Evolutionary conservation across 179 eudicot species (phyloP).

Genomic region (Spergularia azorica): DNA sequence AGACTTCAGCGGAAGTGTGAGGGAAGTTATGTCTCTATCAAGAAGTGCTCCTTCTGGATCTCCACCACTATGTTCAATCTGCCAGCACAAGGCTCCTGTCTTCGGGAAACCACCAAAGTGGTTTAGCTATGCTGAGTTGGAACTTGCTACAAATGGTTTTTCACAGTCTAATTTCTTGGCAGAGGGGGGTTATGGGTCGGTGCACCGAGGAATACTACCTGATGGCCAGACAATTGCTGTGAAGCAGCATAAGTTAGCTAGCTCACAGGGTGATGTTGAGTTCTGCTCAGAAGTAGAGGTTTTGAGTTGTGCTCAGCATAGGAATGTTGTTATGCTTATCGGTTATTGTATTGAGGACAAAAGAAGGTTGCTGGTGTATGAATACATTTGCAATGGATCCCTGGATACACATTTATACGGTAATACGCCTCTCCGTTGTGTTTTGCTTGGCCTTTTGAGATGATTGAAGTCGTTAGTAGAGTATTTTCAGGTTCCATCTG

Average conservation of each 20-base stretch:
- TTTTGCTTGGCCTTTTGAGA: not conserved
- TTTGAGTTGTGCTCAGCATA: conserved; percentile 86
- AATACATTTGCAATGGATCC: conserved; percentile 77
- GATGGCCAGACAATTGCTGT: conserved; percentile 81
- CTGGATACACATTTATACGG: conserved; percentile 52
- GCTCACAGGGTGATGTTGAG: conserved; percentile 79
- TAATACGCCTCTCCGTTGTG: conserved; percentile 7
- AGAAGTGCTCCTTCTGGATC: conserved; percentile 75
- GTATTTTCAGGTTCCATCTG: not conserved
- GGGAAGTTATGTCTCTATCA: conserved; percentile 73
- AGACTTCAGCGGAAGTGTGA: conserved; percentile 62
- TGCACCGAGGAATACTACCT: conserved; percentile 59
- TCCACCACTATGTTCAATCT: conserved; percentile 73
- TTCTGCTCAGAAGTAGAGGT: conserved; percentile 86
- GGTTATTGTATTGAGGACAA: conserved; percentile 78
- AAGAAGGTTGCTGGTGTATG: conserved; percentile 73
- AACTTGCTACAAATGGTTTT: conserved; percentile 66
- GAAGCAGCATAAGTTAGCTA: conserved; percentile 72
- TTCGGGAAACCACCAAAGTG: conserved; percentile 69
- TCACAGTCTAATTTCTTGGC: conserved; percentile 63
- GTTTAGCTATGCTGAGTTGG: conserved; percentile 64
- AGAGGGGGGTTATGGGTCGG: conserved; percentile 88
- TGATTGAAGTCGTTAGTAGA: not conserved
- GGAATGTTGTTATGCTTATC: conserved; percentile 79
- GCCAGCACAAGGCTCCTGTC: conserved; percentile 64